These are phyloP conservation scores for Tuber umbilicatum DNA, from an alignment of 495 filamentous ascomycete species.

Conservation along the genomic window DNA sequence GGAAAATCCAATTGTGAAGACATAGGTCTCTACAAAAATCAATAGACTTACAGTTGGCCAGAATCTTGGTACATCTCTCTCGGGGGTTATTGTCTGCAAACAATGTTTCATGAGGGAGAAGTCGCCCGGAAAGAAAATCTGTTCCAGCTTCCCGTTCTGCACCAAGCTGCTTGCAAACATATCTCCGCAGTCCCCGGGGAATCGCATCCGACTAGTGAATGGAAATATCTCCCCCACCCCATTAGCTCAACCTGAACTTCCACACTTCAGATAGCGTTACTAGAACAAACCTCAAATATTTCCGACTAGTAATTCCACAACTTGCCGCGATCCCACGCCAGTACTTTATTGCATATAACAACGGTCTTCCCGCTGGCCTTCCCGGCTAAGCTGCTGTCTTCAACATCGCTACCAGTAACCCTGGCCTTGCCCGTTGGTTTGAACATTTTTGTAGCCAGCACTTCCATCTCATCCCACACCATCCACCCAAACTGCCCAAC, in stretches of 20 bases:
- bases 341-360: conserved; percentile 72
- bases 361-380: conserved; percentile 65
- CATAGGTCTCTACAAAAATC: conserved; percentile 78
- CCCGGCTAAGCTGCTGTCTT: conserved; percentile 53
- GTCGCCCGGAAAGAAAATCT: conserved; percentile 94
- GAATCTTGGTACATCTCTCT: conserved; percentile 68
- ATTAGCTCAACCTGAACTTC: background rate
- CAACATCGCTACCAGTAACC: conserved; percentile 46
- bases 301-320: conserved; percentile 86
- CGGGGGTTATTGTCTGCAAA: conserved; percentile 78
- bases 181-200: conserved; percentile 65
- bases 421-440: conserved; percentile 45
- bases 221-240: conserved; percentile 68
- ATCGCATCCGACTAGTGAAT: conserved; percentile 80
- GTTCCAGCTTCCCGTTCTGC: conserved; percentile 90
- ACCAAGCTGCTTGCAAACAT: conserved; percentile 81
- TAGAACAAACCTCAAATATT: conserved; percentile 54
- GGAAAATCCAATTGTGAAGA: too few species aligned
- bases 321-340: conserved; percentile 80
- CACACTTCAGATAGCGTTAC: background rate
- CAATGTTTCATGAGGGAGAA: conserved; percentile 78
- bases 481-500: conserved; percentile 86
- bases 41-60: conserved; percentile 73
- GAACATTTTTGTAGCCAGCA: conserved; percentile 84
- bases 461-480: conserved; percentile 84